Conservation (phyloP, 805 yeast species). For the Zygotorulaspora sp. region DNA sequence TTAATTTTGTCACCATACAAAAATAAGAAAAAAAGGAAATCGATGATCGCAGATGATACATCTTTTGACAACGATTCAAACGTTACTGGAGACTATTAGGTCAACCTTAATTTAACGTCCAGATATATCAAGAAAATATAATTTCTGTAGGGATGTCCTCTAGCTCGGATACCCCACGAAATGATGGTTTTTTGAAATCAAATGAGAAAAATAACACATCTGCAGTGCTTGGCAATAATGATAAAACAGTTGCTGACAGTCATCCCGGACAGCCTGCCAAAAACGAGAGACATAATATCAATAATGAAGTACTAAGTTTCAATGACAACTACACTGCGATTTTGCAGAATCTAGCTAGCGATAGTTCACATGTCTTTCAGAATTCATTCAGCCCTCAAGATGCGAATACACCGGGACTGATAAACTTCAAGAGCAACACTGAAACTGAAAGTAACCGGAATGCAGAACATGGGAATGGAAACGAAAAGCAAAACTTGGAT, state of each 20-base stretch:
- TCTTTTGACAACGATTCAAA: not conserved
- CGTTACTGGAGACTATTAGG: not conserved
- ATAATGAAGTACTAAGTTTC: constrained; percentile 22
- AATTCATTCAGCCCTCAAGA: constrained; percentile 7
- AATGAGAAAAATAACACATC: not conserved
- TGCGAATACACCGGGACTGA: constrained; percentile 2
- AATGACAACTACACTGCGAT: constrained; percentile 28
- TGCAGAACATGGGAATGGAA: constrained; percentile 1
- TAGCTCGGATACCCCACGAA: constrained; percentile 6
- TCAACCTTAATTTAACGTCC: too few species aligned
- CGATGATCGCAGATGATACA: too few species aligned
- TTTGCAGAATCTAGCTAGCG: constrained; percentile 24
- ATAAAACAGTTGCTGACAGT: not conserved
- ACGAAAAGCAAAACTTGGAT: constrained; percentile 27
- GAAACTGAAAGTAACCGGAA: constrained; percentile 3
- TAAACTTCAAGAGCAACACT: constrained; percentile 2
- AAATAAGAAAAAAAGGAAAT: too few species aligned
- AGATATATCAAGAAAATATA: too few species aligned
- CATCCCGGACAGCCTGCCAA: not conserved
- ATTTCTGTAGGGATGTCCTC: constrained; percentile 10
- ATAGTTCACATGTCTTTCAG: constrained; percentile 11
- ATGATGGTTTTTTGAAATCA: constrained; percentile 2
- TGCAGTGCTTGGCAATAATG: not conserved
- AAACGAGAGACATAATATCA: constrained; percentile 11
- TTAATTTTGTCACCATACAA: too few species aligned